phyloP scores from a whole-genome alignment of 164 flowering plant genomes.

The Magnolia officinalis region DNA sequence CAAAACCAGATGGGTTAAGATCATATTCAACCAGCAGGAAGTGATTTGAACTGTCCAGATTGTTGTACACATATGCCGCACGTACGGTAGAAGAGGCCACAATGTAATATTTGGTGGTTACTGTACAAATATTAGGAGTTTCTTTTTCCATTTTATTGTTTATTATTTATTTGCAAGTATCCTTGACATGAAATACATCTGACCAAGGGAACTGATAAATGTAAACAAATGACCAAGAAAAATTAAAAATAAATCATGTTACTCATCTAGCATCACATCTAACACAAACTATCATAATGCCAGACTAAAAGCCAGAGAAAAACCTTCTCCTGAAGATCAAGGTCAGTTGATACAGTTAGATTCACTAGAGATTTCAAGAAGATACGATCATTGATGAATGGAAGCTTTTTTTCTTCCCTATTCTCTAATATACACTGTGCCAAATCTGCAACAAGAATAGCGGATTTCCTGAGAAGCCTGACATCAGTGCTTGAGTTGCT shows the following conservation, averaged over 20 bases:
- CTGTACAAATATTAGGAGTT: no score
- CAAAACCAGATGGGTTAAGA: no score
- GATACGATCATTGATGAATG: conserved; percentile 45
- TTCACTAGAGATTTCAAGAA: conserved; percentile 80
- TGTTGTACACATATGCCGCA: no score
- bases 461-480: conserved; percentile 65
- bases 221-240: neutral
- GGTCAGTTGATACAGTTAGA: conserved; percentile 49
- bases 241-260: neutral
- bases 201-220: no score
- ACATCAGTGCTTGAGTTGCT: conserved; percentile 68
- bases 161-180: no score
- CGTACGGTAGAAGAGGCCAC: no score
- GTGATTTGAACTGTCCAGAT: no score
- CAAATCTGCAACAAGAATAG: conserved; percentile 70
- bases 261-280: neutral
- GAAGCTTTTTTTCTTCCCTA: conserved; percentile 27
- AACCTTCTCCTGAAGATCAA: conserved; percentile 97
- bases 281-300: neutral
- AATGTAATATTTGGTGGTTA: no score
- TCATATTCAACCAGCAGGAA: no score
- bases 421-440: conserved; percentile 48
- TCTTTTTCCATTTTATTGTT: no score
- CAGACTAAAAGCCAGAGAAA: neutral
- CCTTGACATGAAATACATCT: no score